These are phyloP conservation scores for Volutella citrinella DNA, from an alignment of 2,329 filamentous ascomycete species.

Conservation along the genomic window DNA sequence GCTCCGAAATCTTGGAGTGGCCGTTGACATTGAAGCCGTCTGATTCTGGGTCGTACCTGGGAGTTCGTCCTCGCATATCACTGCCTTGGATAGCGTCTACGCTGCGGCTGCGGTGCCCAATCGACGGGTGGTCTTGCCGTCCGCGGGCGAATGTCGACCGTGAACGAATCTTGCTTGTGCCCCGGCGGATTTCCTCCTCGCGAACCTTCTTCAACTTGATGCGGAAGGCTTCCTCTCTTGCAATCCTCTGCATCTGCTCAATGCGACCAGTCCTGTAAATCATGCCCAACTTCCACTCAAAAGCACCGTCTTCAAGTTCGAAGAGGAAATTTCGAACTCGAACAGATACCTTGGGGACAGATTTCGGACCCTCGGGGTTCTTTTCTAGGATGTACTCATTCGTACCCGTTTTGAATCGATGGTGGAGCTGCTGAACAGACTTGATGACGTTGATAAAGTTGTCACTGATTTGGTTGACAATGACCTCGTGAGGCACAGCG, in stretches of 20 bases:
- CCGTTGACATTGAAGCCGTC: constrained; percentile 64
- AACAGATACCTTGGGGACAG: constrained; percentile 80
- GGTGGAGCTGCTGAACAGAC: constrained; percentile 84
- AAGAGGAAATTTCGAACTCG: constrained; percentile 81
- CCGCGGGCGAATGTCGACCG: constrained; percentile 48
- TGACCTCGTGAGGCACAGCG: constrained; percentile 85
- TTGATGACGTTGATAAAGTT: constrained; percentile 88
- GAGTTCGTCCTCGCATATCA: constrained; percentile 42
- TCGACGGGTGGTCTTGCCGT: constrained; percentile 26
- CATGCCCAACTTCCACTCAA: constrained; percentile 94
- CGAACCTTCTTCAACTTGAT: constrained; percentile 83
- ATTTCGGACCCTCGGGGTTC: constrained; percentile 78
- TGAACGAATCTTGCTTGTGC: constrained; percentile 50
- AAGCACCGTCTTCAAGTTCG: constrained; percentile 91
- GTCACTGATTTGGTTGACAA: constrained; percentile 88
- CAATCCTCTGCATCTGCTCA: constrained; percentile 86
- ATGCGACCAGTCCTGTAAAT: constrained; percentile 88
- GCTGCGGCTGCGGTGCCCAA: constrained; percentile 53
- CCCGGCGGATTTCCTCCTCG: constrained; percentile 62
- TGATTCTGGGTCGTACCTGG: constrained; percentile 77
- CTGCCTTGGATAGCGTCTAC: constrained; percentile 41
- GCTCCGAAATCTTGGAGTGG: constrained; percentile 67
- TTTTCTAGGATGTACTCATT: constrained; percentile 89
- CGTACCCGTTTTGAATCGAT: constrained; percentile 83
- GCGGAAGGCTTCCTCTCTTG: constrained; percentile 84